phyloP scores from a whole-genome alignment of 495 filamentous ascomycete genomes.

The Glarea lozoyensis region DNA sequence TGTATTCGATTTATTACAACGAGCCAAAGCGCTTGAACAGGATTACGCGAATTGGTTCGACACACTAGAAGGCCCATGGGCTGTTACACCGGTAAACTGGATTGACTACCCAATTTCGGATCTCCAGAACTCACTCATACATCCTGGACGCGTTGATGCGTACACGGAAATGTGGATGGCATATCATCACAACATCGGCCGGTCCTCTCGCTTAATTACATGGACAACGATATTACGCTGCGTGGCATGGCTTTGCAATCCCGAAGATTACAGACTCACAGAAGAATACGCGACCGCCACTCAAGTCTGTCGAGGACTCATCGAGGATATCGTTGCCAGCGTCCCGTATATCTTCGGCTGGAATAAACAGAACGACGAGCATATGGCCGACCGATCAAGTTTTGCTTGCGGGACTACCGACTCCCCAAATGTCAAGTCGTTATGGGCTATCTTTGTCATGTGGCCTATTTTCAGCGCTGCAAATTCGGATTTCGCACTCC shows the following conservation, averaged over 20 bases:
- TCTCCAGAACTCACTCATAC: constrained; percentile 32
- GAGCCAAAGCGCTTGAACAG: constrained; percentile 31
- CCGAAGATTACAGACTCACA: constrained; percentile 40
- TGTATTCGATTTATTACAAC: constrained; percentile 31
- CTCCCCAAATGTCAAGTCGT: constrained; percentile 23
- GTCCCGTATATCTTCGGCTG: constrained; percentile 45
- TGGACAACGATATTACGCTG: constrained; percentile 36
- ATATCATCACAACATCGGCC: constrained; percentile 35
- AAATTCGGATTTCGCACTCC: neutral
- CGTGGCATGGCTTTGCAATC: constrained; percentile 37
- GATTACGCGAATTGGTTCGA: constrained; percentile 34
- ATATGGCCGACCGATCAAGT: constrained; percentile 5
- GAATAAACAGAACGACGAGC: constrained; percentile 26
- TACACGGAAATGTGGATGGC: constrained; percentile 42
- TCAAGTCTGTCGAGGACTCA: constrained; percentile 29
- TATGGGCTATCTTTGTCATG: constrained; percentile 37
- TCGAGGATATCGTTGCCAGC: constrained; percentile 39
- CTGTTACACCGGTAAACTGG: constrained; percentile 34
- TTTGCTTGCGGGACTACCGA: constrained; percentile 34
- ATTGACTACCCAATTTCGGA: constrained; percentile 26
- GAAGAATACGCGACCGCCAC: constrained; percentile 38
- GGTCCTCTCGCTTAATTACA: constrained; percentile 33
- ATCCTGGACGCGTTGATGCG: constrained; percentile 39
- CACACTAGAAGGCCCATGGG: constrained; percentile 30
- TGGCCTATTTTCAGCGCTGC: constrained; percentile 14